phyloP scores from a whole-genome alignment of 2,329 filamentous ascomycete species.

The Arthrobotrys megalospora region DNA sequence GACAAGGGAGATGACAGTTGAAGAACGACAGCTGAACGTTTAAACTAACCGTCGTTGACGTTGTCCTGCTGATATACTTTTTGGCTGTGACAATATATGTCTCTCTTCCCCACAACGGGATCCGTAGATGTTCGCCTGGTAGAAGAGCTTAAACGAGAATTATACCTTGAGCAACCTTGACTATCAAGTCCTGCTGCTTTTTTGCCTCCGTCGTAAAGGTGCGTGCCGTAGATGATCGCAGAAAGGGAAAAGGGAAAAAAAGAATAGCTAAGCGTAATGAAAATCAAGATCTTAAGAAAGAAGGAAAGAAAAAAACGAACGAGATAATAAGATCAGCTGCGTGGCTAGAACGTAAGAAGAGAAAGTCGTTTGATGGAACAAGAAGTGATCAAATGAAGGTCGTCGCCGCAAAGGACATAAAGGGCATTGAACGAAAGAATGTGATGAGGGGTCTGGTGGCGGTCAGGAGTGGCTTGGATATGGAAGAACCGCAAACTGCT shows the following conservation, averaged over 20 bases:
- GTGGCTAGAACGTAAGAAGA: slow-evolving; percentile 58
- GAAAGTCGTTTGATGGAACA: slow-evolving; percentile 52
- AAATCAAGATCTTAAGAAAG: slow-evolving; percentile 24
- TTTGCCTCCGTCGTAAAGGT: slow-evolving; percentile 32
- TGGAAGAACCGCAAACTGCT: slow-evolving; percentile 13
- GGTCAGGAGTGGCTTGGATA: slow-evolving; percentile 51
- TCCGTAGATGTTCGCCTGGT: slow-evolving; percentile 48
- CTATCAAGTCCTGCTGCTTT: slow-evolving; percentile 21
- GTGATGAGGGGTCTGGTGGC: slow-evolving; percentile 58
- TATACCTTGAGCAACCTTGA: slow-evolving; percentile 49
- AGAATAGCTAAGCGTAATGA: slow-evolving; percentile 23
- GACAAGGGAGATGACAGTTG: slow-evolving; percentile 11
- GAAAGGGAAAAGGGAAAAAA: background rate
- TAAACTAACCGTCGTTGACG: slow-evolving; percentile 30
- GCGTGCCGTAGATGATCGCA: slow-evolving; percentile 19
- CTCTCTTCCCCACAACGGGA: slow-evolving; percentile 39
- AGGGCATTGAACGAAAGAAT: slow-evolving; percentile 55
- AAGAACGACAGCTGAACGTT: slow-evolving; percentile 30
- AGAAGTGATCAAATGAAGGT: slow-evolving; percentile 50
- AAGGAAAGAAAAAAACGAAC: slow-evolving; percentile 30
- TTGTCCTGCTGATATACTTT: slow-evolving; percentile 46
- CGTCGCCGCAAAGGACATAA: slow-evolving; percentile 57
- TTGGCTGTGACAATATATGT: slow-evolving; percentile 32
- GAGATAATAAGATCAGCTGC: slow-evolving; percentile 44
- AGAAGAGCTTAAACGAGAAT: slow-evolving; percentile 58